These are phyloP conservation scores for Phytophthora pistaciae DNA, from an alignment of 352 stramenopile genomes.

Conservation along the genomic window DNA sequence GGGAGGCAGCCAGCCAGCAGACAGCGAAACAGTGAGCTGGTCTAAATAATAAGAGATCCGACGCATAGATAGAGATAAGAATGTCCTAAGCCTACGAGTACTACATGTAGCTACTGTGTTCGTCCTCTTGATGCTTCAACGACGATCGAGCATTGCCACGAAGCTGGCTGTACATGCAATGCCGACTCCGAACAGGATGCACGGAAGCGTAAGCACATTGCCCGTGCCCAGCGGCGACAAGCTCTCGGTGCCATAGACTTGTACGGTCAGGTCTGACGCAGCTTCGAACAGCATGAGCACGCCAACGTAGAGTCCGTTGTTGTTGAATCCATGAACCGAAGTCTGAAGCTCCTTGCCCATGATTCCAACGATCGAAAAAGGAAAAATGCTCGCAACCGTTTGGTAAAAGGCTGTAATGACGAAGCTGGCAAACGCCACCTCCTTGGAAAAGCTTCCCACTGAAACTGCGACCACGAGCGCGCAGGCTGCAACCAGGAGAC, in stretches of 20 bases:
- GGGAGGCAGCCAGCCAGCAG: not conserved
- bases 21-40: not conserved
- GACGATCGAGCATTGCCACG: conserved; percentile 16
- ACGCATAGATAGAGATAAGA: conserved; percentile 10
- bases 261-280: conserved; percentile 73
- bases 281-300: conserved; percentile 76
- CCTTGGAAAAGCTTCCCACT: conserved; percentile 53
- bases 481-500: conserved; percentile 35
- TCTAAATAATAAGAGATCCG: not conserved
- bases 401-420: conserved; percentile 71
- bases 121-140: conserved; percentile 5
- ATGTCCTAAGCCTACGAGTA: not conserved
- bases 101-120: not conserved
- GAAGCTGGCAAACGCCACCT: conserved; percentile 64
- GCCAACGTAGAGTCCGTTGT: conserved; percentile 83
- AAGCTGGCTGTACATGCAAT: conserved; percentile 58
- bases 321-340: conserved; percentile 76
- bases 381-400: conserved; percentile 70
- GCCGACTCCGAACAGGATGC: conserved; percentile 64
- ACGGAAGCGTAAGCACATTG: conserved; percentile 70
- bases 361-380: conserved; percentile 83
- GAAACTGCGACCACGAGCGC: conserved; percentile 62
- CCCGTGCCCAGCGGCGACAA: conserved; percentile 67
- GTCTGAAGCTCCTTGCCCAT: conserved; percentile 84
- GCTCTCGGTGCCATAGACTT: conserved; percentile 76